These are phyloP conservation scores for Schwanniomyces etchellsii DNA, from an alignment of 1,139 yeast genomes.

Conservation along the genomic window DNA sequence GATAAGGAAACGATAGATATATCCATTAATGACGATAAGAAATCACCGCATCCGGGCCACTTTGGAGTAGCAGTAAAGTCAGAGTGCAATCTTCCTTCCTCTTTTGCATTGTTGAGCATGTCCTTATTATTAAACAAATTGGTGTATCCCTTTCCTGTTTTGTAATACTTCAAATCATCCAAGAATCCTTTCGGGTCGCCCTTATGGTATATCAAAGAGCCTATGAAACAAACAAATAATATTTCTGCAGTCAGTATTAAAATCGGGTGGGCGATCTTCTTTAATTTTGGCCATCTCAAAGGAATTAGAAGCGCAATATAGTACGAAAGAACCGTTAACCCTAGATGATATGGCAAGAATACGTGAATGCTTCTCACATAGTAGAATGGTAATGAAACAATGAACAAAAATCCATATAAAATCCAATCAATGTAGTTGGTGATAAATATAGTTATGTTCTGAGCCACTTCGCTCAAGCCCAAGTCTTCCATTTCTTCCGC, in stretches of 20 bases:
- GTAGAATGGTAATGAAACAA: constrained; percentile 54
- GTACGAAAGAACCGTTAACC: constrained; percentile 53
- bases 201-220: constrained; percentile 47
- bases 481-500: not conserved
- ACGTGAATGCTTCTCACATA: constrained; percentile 41
- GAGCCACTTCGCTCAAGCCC: constrained; percentile 10
- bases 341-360: constrained; percentile 58
- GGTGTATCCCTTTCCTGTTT: constrained; percentile 65
- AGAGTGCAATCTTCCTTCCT: constrained; percentile 7
- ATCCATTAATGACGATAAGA: constrained; percentile 66
- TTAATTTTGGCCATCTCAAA: constrained; percentile 37
- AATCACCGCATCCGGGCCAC: constrained; percentile 82
- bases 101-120: constrained; percentile 24
- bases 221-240: constrained; percentile 57
- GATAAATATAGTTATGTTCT: constrained; percentile 32
- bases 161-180: constrained; percentile 48
- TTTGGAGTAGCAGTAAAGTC: constrained; percentile 33
- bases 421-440: constrained; percentile 52
- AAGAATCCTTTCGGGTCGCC: constrained; percentile 42
- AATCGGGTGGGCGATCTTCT: constrained; percentile 64
- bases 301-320: constrained; percentile 48
- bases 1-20: constrained; percentile 71
- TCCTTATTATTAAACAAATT: constrained; percentile 43
- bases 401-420: constrained; percentile 38
- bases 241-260: constrained; percentile 57